phyloP scores from a whole-genome alignment of 1,284 basidiomycete genomes.

The Irpex sp. region DNA sequence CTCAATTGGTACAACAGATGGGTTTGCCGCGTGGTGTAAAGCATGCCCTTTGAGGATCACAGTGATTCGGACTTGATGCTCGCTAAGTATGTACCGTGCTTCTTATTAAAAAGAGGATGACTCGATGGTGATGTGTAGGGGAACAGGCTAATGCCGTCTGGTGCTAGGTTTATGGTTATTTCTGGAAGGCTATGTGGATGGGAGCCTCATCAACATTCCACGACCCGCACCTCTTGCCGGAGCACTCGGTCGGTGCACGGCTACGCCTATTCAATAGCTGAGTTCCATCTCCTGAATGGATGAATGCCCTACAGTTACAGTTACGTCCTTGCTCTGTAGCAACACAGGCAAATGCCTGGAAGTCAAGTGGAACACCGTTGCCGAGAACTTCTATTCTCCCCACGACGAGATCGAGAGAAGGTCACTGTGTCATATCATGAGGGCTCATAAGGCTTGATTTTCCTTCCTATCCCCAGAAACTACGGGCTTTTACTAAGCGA shows the following conservation, averaged over 20 bases:
- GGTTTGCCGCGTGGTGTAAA: not conserved
- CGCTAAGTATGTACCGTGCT: not conserved
- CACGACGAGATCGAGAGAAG: not conserved
- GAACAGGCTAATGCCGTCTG: not conserved
- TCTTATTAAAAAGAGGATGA: not conserved
- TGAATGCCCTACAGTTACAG: not conserved
- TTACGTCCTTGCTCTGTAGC: not conserved
- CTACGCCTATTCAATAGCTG: no score
- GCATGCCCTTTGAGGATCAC: not conserved
- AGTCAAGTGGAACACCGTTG: no score
- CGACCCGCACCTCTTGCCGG: no score
- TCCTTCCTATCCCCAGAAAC: not conserved
- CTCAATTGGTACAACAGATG: not conserved
- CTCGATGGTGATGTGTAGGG: not conserved
- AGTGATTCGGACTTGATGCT: not conserved
- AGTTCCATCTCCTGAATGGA: not conserved
- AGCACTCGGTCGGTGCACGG: no score
- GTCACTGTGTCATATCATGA: not conserved
- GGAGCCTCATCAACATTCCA: not conserved
- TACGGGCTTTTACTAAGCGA: not conserved
- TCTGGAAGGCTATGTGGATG: not conserved
- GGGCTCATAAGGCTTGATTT: not conserved
- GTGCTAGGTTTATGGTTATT: no score
- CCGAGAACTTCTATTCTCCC: not conserved
- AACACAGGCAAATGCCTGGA: not conserved